A percentile compares a stretch with the other conserved stretches of the same genome.
phyloP scores from a whole-genome alignment of 129 eudicot species.

The Flaveria bidentis region DNA sequence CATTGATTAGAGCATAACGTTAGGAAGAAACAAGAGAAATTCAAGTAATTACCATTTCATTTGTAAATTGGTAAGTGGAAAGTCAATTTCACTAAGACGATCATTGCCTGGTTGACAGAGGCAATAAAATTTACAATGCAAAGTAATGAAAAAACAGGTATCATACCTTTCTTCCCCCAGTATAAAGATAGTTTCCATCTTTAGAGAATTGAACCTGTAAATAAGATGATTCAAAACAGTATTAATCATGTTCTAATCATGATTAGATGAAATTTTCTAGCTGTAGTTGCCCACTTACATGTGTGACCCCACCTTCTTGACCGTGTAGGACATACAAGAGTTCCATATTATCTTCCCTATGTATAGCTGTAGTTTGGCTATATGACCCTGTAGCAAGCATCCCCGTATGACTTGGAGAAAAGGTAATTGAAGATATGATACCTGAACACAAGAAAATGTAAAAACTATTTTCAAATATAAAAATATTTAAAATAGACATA shows the following conservation, averaged over 20 bases:
- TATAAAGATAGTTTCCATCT: constrained; percentile 85
- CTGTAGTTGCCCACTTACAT: constrained; percentile 58
- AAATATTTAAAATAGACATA: not conserved
- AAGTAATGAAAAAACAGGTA: not conserved
- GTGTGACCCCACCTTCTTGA: constrained; percentile 99
- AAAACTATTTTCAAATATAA: not conserved
- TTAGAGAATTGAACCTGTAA: constrained; percentile 87
- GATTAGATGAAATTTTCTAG: not conserved
- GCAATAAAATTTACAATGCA: not conserved
- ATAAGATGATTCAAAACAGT: constrained; percentile 16
- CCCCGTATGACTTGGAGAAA: constrained; percentile 75
- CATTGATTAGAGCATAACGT: not conserved
- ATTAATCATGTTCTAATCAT: not conserved
- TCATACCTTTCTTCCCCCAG: constrained; percentile 90
- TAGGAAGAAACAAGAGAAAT: not conserved
- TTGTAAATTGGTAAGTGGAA: not conserved
- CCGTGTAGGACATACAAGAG: constrained; percentile 83
- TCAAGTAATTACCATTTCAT: not conserved
- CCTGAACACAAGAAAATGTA: constrained; percentile 44
- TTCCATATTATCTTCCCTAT: constrained; percentile 96
- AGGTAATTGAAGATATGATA: constrained; percentile 87
- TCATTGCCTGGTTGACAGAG: not conserved
- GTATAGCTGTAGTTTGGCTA: constrained; percentile 82
- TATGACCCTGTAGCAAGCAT: constrained; percentile 94
- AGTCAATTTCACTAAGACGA: not conserved